Evolutionary conservation across 176 grass and related monocot genomes (phyloP).

Genomic region (Bonia amplexicaulis): DNA sequence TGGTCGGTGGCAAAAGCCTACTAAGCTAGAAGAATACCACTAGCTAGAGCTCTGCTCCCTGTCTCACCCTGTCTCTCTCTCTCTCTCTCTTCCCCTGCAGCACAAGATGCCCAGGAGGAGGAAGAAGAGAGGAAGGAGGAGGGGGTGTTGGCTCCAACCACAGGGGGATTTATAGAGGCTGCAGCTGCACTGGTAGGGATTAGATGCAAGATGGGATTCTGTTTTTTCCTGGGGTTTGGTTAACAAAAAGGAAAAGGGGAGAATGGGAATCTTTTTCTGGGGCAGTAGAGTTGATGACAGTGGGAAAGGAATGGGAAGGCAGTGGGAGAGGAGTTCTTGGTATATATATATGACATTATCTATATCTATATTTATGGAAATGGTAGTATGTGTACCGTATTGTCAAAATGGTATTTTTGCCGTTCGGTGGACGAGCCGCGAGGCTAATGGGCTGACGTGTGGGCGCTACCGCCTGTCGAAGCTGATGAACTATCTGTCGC

Average conservation of each 20-base stretch:
- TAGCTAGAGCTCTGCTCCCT: background rate
- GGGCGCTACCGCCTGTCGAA: no score
- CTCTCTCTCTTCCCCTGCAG: background rate
- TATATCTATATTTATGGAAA: no score
- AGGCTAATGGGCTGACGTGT: no score
- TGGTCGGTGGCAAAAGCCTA: background rate
- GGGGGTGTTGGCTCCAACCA: conserved; percentile 3
- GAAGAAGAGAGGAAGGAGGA: background rate
- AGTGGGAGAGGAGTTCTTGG: background rate
- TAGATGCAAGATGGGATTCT: background rate
- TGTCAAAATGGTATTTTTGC: no score
- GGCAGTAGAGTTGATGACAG: background rate
- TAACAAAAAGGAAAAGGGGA: background rate
- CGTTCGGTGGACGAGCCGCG: rapidly evolving
- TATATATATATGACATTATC: no score
- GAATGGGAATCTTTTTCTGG: conserved; percentile 11
- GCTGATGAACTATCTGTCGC: no score
- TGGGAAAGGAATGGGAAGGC: background rate
- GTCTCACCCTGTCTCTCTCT: background rate
- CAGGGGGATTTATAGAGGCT: conserved; percentile 27
- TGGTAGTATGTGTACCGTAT: no score
- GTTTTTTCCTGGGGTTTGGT: background rate
- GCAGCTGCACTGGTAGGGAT: background rate
- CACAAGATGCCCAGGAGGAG: background rate
- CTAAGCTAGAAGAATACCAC: background rate